Percentiles rank a stretch among this genome's conserved stretches.
Evolutionary conservation across 305 asterid species (phyloP).

Genomic region (Lippia alba): DNA sequence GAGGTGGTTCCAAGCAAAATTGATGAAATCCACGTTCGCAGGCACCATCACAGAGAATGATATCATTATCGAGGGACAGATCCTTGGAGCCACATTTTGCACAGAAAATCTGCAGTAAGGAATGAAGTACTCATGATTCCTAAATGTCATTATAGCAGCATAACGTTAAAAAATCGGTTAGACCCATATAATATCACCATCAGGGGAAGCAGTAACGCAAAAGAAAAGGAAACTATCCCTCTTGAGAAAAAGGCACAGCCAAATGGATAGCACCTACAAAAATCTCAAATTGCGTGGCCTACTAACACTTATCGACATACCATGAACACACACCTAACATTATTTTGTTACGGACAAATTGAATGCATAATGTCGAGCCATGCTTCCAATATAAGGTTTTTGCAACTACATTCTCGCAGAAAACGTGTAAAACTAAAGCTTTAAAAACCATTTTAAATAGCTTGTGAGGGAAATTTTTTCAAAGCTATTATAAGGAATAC

Average conservation of each 20-base stretch:
- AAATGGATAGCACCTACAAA: conserved; percentile 6
- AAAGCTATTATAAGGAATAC: no score
- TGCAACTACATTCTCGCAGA: conserved; percentile 2
- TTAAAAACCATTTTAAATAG: not conserved
- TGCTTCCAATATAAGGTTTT: conserved; percentile 1
- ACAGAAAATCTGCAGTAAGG: conserved; percentile 85
- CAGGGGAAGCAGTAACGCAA: conserved; percentile 18
- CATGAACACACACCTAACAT: not conserved
- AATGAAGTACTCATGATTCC: conserved; percentile 36
- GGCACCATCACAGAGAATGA: conserved; percentile 93
- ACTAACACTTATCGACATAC: conserved; percentile 21
- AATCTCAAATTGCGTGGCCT: conserved; percentile 21
- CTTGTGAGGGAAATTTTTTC: no score
- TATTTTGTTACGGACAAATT: conserved; percentile 6
- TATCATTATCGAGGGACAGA: conserved; percentile 81
- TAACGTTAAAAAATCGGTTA: conserved; percentile 26
- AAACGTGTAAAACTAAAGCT: conserved; percentile 20
- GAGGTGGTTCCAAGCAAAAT: conserved; percentile 92
- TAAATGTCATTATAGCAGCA: conserved; percentile 15
- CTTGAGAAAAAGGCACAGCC: not conserved
- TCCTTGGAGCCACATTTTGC: conserved; percentile 95
- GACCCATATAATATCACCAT: conserved; percentile 13
- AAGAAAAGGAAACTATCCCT: conserved; percentile 13
- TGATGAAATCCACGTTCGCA: conserved; percentile 99
- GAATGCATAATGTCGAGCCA: conserved; percentile 10